Conservation (phyloP, 2,329 filamentous ascomycete genomes). For the Pseudocercospora fuligena region DNA sequence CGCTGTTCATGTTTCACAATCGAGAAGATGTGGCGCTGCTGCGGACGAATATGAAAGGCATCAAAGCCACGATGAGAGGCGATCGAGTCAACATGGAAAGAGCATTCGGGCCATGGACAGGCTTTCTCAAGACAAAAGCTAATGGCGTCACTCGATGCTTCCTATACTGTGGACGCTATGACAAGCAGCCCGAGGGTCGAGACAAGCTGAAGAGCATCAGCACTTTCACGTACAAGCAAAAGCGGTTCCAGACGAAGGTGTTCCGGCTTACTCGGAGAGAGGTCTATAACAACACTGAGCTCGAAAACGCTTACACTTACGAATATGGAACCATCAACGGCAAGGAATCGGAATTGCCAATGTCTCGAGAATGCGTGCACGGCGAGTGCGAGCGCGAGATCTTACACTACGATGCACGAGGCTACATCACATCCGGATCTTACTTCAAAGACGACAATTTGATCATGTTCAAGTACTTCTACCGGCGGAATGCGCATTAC, state of each 20-base stretch:
- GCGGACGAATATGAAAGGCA: conserved; percentile 16
- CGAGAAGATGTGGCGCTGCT: conserved; percentile 9
- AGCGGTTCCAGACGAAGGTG: conserved; percentile 43
- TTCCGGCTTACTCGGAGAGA: conserved; percentile 48
- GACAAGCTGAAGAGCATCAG: conserved; percentile 52
- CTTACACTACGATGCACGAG: conserved; percentile 58
- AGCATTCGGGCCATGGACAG: conserved; percentile 4
- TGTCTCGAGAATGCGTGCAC: conserved; percentile 50
- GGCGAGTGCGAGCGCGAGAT: conserved; percentile 54
- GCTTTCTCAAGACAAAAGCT: conserved; percentile 12
- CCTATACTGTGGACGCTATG: conserved; percentile 45
- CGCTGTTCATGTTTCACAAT: conserved; percentile 13
- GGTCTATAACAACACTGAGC: conserved; percentile 51
- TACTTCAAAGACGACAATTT: conserved; percentile 59
- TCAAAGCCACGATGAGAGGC: conserved; percentile 13
- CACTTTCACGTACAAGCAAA: conserved; percentile 46
- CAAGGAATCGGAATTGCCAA: conserved; percentile 38
- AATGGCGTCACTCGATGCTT: conserved; percentile 29
- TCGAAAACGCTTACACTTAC: conserved; percentile 56
- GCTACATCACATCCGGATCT: conserved; percentile 59
- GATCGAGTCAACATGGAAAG: conserved; percentile 12
- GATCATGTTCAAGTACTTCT: conserved; percentile 60
- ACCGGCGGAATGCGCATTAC: conserved; percentile 59
- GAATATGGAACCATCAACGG: conserved; percentile 52
- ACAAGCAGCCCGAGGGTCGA: conserved; percentile 51